phyloP scores from a whole-genome alignment of 345 rosid genomes.

The Crucihimalaya himalaica region DNA sequence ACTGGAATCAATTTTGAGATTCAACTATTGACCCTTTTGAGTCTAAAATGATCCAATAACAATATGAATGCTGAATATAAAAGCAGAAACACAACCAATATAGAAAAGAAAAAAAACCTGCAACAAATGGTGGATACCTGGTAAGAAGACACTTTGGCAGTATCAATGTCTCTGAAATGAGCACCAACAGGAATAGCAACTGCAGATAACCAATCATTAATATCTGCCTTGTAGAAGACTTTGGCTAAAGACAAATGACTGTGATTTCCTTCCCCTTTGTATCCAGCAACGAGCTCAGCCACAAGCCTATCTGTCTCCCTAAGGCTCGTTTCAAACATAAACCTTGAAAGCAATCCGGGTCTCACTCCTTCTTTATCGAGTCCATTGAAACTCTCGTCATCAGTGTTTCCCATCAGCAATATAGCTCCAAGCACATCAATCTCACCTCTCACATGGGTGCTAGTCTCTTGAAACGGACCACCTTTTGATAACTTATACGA shows the following conservation, averaged over 20 bases:
- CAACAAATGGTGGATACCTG: slow-evolving; percentile 48
- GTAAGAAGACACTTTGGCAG: slow-evolving; percentile 40
- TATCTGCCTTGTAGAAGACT: slow-evolving; percentile 62
- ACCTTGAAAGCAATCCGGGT: slow-evolving; percentile 65
- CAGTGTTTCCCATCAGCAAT: slow-evolving; percentile 51
- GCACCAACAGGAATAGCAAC: slow-evolving; percentile 79
- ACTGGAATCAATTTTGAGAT: not conserved
- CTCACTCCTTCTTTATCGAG: slow-evolving; percentile 57
- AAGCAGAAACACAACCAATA: not conserved
- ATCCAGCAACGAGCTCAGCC: slow-evolving; percentile 62
- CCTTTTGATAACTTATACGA: slow-evolving; percentile 53
- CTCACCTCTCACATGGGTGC: slow-evolving; percentile 70
- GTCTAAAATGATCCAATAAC: no score
- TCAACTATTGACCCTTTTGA: not conserved
- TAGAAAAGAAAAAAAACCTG: not conserved
- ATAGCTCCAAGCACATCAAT: slow-evolving; percentile 72
- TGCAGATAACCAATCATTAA: slow-evolving; percentile 68
- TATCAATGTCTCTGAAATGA: slow-evolving; percentile 65
- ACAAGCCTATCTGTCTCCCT: slow-evolving; percentile 59
- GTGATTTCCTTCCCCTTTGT: slow-evolving; percentile 40
- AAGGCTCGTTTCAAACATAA: slow-evolving; percentile 64
- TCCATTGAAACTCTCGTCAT: slow-evolving; percentile 49
- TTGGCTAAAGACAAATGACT: slow-evolving; percentile 60
- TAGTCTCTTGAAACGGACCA: slow-evolving; percentile 65
- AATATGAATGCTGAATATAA: no score